These are phyloP conservation scores for Cladophialophora carrionii DNA, from an alignment of 2,329 filamentous ascomycete species.

Conservation along the genomic window DNA sequence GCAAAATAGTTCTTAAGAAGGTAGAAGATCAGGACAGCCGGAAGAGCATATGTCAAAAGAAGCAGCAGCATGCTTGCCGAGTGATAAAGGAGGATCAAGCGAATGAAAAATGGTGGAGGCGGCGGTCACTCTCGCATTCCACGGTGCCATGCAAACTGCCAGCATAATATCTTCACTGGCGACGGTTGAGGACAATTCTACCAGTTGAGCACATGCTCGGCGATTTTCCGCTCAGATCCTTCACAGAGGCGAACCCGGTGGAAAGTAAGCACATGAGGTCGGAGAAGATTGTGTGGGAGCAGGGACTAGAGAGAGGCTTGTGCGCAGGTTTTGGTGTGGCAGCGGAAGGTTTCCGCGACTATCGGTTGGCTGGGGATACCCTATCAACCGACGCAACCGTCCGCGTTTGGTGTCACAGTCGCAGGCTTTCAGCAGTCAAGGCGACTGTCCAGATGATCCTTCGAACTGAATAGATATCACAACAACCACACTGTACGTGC, in stretches of 20 bases:
- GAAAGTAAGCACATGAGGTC: background rate
- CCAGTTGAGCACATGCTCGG: background rate
- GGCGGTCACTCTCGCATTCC: background rate
- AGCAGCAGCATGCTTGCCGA: slow-evolving; percentile 23
- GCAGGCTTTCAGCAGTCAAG: background rate
- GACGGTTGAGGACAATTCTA: background rate
- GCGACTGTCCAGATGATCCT: background rate
- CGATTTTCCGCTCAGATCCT: slow-evolving; percentile 5
- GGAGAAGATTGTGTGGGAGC: background rate
- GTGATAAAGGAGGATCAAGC: background rate
- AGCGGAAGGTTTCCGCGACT: slow-evolving; percentile 23
- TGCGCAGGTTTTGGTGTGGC: background rate
- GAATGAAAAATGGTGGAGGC: background rate
- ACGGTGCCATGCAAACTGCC: background rate
- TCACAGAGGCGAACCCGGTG: background rate
- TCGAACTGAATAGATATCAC: background rate
- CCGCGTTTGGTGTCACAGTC: background rate
- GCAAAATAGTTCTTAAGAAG: slow-evolving; percentile 42
- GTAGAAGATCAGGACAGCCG: slow-evolving; percentile 13
- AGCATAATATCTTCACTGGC: background rate
- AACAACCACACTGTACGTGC: too few species aligned
- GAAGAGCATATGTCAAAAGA: slow-evolving; percentile 21
- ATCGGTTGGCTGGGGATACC: background rate
- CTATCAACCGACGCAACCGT: background rate
- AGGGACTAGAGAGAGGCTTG: background rate